Percentiles rank a stretch among this genome's conserved stretches.
phyloP scores from a whole-genome alignment of 495 filamentous ascomycete species.

The Parathielavia appendiculata region DNA sequence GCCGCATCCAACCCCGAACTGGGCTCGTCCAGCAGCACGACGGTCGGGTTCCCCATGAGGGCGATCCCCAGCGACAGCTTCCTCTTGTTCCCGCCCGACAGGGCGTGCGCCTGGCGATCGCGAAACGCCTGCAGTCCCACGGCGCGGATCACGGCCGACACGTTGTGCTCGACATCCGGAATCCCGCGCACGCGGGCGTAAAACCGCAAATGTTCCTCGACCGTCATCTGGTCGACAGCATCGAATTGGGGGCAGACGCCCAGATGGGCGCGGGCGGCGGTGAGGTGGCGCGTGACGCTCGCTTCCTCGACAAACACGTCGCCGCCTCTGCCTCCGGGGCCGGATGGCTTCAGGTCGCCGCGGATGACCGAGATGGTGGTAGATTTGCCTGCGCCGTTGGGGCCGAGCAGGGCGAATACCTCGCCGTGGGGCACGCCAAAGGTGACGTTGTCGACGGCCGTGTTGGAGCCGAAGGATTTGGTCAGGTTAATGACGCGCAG shows the following conservation, averaged over 20 bases:
- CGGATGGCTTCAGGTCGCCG: constrained; percentile 66
- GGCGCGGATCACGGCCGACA: constrained; percentile 52
- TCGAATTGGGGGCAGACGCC: constrained; percentile 78
- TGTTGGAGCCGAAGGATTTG: constrained; percentile 64
- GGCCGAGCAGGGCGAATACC: constrained; percentile 79
- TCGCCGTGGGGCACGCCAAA: constrained; percentile 74
- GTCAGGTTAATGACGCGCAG: constrained; percentile 70
- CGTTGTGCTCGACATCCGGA: constrained; percentile 56
- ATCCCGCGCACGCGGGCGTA: constrained; percentile 70
- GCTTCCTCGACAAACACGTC: constrained; percentile 72
- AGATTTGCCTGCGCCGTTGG: constrained; percentile 84
- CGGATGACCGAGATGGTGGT: constrained; percentile 80
- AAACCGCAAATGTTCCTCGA: constrained; percentile 65
- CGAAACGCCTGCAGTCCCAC: constrained; percentile 57
- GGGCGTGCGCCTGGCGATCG: constrained; percentile 56
- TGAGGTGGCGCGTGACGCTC: constrained; percentile 59
- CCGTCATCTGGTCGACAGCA: constrained; percentile 64
- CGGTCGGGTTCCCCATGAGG: constrained; percentile 68
- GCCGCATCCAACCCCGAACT: constrained; percentile 66
- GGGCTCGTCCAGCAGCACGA: constrained; percentile 68
- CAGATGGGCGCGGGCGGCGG: constrained; percentile 61
- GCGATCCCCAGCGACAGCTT: constrained; percentile 65
- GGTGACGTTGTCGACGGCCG: constrained; percentile 74
- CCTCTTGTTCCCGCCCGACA: constrained; percentile 62
- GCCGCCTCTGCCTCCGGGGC: constrained; percentile 50